Percentiles rank a stretch among this genome's conserved stretches.
phyloP scores from a whole-genome alignment of 179 eudicot genomes.

The Amaranthus tricolor region DNA sequence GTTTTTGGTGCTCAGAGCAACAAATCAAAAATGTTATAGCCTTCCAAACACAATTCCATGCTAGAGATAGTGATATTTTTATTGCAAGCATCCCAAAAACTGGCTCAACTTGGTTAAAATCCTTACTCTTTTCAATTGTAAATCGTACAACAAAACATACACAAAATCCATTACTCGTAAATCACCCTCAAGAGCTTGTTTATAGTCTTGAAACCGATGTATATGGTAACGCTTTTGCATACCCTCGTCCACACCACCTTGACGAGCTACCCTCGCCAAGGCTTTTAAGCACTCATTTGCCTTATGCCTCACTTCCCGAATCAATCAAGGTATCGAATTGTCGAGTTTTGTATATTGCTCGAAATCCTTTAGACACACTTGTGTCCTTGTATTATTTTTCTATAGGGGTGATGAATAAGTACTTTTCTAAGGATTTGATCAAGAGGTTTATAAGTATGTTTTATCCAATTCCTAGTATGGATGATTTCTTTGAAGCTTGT shows the following conservation, averaged over 20 bases:
- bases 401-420: constrained; percentile 12
- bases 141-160: constrained; percentile 3
- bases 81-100: constrained; percentile 14
- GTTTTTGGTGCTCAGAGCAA: constrained; percentile 16
- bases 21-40: constrained; percentile 10
- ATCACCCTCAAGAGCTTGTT: constrained; percentile 25
- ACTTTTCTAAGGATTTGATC: constrained; percentile 11
- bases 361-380: constrained; percentile 23
- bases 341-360: constrained; percentile 19
- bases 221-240: constrained; percentile 16
- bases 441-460: constrained; percentile 19
- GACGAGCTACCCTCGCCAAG: constrained; percentile 12
- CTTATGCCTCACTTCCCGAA: constrained; percentile 19
- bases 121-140: constrained; percentile 4
- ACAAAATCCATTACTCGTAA: constrained; percentile 3
- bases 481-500: constrained; percentile 18
- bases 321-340: constrained; percentile 15
- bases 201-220: constrained; percentile 21
- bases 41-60: constrained; percentile 15
- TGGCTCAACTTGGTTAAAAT: constrained; percentile 23
- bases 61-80: constrained; percentile 15
- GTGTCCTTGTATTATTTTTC: constrained; percentile 22
- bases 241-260: constrained; percentile 22
- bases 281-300: constrained; percentile 17
- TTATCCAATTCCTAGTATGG: constrained; percentile 14